Evolutionary conservation across 352 stramenopile species (phyloP), one percentile per base, ranked within the genome.

Genomic region (Phytophthora sp.): DNA sequence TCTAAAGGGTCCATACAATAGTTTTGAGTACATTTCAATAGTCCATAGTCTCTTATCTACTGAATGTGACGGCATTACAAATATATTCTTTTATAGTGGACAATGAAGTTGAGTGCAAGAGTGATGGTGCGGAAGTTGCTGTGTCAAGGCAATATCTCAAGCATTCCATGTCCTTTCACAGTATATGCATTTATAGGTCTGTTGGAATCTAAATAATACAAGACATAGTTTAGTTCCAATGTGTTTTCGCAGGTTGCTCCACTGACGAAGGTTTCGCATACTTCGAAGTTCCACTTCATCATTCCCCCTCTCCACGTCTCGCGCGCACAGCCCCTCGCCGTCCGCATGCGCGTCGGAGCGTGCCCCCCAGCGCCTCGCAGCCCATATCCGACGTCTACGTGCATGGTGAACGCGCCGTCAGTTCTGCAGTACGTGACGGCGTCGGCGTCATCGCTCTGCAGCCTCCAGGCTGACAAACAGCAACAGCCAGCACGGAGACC

Each of bases 121-220:
- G 74, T 88, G 79, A 85, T 84, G 79, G 76, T 88, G 52, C 61
- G 47, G 64, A 83, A 85, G 75, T 88, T 88, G 79, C 79, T 81
- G 74, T 79, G 49, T 66, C 63, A 75, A 31, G 20, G 52, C 39
- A 50, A 49, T 36, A 69, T 44, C 30, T 36, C 23, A 4, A 20
- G n/a, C 4, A 30, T 39, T 35, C 9, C 21, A 69, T 63, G 15
- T 7, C 0, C 33, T 63, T 55, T 20, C 5, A 42, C 36, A 63
- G 24, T 3, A 45, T 21, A 63, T 69, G 2, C 8, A 16, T 27
- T 57, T 68, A 6, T 26, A 55, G 18, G 9, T n/a, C n/a, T n/a
- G n/a, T n/a, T n/a, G n/a, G n/a, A n/a, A n/a, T n/a, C n/a, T n/a
- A n/a, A n/a, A n/a, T n/a, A n/a, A n/a, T n/a, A n/a, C n/a, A n/a